Evolutionary conservation across 768 basidiomycete species (phyloP).

Genomic region (Collybiopsis confluens): DNA sequence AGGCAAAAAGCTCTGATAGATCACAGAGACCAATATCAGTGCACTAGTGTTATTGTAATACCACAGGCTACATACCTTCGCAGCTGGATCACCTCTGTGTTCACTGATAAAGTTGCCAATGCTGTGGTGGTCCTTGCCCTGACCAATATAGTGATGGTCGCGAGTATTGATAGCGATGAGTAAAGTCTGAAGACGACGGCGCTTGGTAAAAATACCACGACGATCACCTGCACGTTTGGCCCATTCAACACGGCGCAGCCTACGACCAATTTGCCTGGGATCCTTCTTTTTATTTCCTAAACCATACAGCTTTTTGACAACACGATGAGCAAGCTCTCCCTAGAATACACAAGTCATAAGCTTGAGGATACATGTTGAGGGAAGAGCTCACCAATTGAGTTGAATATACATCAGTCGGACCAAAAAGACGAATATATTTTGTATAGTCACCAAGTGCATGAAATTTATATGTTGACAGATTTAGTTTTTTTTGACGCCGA

Average conservation of each 20-base stretch:
- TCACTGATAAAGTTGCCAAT: too few relatives aligned
- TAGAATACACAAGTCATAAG: too few relatives aligned
- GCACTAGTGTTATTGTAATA: too few relatives aligned
- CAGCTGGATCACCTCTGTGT: neutral
- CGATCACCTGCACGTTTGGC: neutral
- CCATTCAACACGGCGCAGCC: neutral
- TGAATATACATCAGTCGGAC: conserved; percentile 33
- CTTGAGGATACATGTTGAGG: too few relatives aligned
- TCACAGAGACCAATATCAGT: too few relatives aligned
- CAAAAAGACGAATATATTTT: conserved; percentile 16
- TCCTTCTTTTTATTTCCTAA: conserved; percentile 25
- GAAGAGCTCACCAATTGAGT: conserved; percentile 29
- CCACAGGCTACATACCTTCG: too few relatives aligned
- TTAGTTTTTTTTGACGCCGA: conserved; percentile 11
- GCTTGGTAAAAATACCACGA: neutral
- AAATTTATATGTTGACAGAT: conserved; percentile 26
- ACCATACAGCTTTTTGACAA: conserved; percentile 29
- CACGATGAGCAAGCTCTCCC: conserved; percentile 35
- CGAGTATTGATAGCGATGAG: conserved; percentile 21
- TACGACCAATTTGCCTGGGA: too few relatives aligned
- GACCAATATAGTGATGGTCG: neutral
- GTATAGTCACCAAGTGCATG: conserved; percentile 31
- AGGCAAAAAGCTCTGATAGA: conserved; percentile 20
- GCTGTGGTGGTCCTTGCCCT: neutral
- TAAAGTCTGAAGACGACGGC: conserved; percentile 5